phyloP scores from a whole-genome alignment of 805 yeast species.

The Candida broadrunensis region DNA sequence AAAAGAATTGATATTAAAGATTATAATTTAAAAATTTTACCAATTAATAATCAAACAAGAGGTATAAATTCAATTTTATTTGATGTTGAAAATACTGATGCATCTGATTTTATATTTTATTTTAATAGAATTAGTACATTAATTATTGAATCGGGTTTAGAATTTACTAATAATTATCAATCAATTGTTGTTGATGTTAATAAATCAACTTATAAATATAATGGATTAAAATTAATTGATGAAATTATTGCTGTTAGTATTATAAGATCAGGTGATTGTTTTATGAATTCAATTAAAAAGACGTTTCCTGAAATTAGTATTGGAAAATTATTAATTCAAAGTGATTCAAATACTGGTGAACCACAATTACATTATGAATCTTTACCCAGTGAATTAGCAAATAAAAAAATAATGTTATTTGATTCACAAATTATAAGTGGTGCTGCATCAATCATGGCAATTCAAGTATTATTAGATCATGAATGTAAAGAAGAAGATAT shows the following conservation, averaged over 20 bases:
- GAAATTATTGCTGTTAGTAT: constrained; percentile 71
- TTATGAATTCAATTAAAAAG: constrained; percentile 72
- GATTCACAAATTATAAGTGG: constrained; percentile 92
- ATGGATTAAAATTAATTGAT: constrained; percentile 45
- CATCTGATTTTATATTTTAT: constrained; percentile 82
- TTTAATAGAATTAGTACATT: constrained; percentile 79
- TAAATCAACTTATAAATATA: constrained; percentile 11
- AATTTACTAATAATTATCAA: constrained; percentile 43
- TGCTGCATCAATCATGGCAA: constrained; percentile 92
- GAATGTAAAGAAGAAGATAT: constrained; percentile 62
- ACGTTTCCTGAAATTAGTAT: constrained; percentile 74
- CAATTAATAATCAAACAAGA: constrained; percentile 60
- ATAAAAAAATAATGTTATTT: constrained; percentile 56
- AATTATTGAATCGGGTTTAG: constrained; percentile 66
- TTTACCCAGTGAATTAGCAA: constrained; percentile 45
- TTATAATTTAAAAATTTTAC: constrained; percentile 35
- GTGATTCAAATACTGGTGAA: constrained; percentile 88
- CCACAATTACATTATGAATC: constrained; percentile 86
- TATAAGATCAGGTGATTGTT: constrained; percentile 91
- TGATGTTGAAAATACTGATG: constrained; percentile 43
- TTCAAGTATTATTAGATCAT: constrained; percentile 82
- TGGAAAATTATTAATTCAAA: constrained; percentile 84
- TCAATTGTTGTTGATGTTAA: constrained; percentile 27
- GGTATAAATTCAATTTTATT: constrained; percentile 73
- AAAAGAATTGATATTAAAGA: constrained; percentile 25